Percentiles rank a stretch among this genome's conserved stretches.
Evolutionary conservation across 2,329 filamentous ascomycete species (phyloP).

Genomic region (Arthrinium phaeospermum): DNA sequence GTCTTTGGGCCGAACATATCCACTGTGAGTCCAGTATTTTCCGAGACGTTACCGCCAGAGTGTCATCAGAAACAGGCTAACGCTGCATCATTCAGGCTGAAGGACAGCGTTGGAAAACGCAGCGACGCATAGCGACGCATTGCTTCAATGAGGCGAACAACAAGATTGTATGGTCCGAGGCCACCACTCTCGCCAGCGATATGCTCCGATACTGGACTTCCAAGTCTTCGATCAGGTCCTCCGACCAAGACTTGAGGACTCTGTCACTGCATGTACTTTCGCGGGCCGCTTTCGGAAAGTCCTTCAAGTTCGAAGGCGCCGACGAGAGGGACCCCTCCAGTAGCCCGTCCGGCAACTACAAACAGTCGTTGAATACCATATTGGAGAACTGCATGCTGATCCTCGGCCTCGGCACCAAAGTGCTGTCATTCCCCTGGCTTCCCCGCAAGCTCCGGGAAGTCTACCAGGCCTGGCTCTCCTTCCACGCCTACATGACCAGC

Average conservation of each 20-base stretch:
- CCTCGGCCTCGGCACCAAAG: slow-evolving; percentile 33
- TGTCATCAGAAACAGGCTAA: too few relatives aligned
- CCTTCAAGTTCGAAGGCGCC: slow-evolving; percentile 25
- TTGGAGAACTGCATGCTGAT: slow-evolving; percentile 41
- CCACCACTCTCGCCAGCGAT: slow-evolving; percentile 8
- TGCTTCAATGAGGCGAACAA: slow-evolving; percentile 27
- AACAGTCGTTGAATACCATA: slow-evolving; percentile 33
- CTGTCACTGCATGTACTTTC: slow-evolving; percentile 26
- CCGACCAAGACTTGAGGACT: slow-evolving; percentile 23
- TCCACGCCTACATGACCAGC: slow-evolving; percentile 37
- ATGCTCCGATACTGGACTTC: slow-evolving; percentile 26
- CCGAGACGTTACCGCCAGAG: too few relatives aligned
- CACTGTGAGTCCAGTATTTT: background rate
- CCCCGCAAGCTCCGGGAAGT: slow-evolving; percentile 26
- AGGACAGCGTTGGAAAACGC: slow-evolving; percentile 26
- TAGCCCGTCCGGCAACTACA: background rate
- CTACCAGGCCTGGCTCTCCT: slow-evolving; percentile 31
- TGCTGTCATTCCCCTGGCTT: slow-evolving; percentile 32
- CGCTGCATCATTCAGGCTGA: background rate
- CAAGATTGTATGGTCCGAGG: slow-evolving; percentile 26
- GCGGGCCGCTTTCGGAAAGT: slow-evolving; percentile 26
- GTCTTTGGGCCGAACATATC: background rate
- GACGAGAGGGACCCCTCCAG: slow-evolving; percentile 20
- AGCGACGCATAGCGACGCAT: slow-evolving; percentile 20
- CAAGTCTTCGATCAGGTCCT: slow-evolving; percentile 6